phyloP scores from a whole-genome alignment of 305 asterid genomes.

The Fraxinus greggii region DNA sequence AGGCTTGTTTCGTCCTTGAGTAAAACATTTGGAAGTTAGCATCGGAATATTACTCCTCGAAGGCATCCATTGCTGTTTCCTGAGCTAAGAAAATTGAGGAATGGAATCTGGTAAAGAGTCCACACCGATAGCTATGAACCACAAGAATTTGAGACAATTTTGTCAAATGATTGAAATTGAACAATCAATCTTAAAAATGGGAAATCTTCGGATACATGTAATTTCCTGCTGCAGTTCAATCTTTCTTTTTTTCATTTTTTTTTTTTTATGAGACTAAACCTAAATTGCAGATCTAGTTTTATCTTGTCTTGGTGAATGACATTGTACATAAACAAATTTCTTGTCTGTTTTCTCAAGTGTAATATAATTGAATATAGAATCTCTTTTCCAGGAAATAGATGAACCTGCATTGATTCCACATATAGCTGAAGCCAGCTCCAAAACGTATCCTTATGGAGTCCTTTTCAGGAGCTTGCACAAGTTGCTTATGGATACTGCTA shows the following conservation, averaged over 20 bases:
- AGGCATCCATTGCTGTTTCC: neutral
- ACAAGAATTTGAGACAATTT: neutral
- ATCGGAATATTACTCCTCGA: neutral
- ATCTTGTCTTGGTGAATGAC: neutral
- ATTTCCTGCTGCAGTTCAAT: neutral
- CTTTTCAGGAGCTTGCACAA: conserved; percentile 97
- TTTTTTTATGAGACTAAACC: neutral
- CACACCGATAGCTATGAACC: neutral
- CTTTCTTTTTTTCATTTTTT: neutral
- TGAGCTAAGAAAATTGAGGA: conserved; percentile 12
- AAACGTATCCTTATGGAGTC: conserved; percentile 90
- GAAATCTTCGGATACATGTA: neutral
- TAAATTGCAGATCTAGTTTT: neutral
- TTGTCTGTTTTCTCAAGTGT: conserved; percentile 10
- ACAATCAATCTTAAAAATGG: neutral
- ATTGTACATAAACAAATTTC: neutral
- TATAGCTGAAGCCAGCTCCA: conserved; percentile 94
- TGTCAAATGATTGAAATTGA: neutral
- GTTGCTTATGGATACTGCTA: conserved; percentile 95
- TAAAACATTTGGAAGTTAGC: neutral
- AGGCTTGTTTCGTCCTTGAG: neutral
- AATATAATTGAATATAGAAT: conserved; percentile 10
- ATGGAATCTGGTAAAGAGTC: conserved; percentile 7
- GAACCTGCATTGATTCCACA: conserved; percentile 97
- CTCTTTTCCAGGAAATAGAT: conserved; percentile 72